Evolutionary conservation across 2,329 filamentous ascomycete species (phyloP).

Genomic region (Epichloe gansuensis): DNA sequence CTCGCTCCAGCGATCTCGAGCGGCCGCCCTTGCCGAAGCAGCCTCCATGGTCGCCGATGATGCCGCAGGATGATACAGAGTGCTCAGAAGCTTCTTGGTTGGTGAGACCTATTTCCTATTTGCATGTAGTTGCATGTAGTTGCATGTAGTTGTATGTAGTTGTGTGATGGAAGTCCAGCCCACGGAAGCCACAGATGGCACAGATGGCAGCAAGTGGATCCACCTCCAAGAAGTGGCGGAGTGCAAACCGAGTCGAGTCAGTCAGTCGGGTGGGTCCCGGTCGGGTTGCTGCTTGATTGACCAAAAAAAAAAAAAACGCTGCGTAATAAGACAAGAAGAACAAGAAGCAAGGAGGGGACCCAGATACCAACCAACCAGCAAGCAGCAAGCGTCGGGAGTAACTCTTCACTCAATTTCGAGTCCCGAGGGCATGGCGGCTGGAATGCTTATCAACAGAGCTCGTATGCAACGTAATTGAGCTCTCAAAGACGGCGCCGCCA

Average conservation of each 20-base stretch:
- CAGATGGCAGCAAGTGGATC: neutral
- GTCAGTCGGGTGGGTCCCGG: neutral
- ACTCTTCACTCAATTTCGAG: neutral
- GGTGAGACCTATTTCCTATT: neutral
- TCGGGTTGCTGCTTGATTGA: neutral
- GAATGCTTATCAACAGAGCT: no score
- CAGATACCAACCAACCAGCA: neutral
- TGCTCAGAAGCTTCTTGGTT: neutral
- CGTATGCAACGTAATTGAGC: no score
- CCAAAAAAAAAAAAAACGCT: no score
- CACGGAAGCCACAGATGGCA: no score
- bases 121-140: no score
- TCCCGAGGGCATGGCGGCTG: conserved; percentile 4
- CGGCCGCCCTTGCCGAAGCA: conserved; percentile 86
- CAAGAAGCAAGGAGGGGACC: no score
- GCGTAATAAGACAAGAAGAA: no score
- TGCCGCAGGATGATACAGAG: neutral
- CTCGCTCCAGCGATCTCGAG: conserved; percentile 84
- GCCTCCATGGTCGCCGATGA: conserved; percentile 60
- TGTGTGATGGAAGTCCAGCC: neutral
- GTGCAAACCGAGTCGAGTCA: neutral
- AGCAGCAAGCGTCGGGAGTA: no score
- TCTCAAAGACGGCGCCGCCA: no score
- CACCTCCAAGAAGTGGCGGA: neutral
- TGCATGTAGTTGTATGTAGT: neutral